A percentile compares a stretch with the other conserved stretches of the same genome.
phyloP scores from a whole-genome alignment of 2,329 filamentous ascomycete genomes.

The Verticillium nonalfalfae region DNA sequence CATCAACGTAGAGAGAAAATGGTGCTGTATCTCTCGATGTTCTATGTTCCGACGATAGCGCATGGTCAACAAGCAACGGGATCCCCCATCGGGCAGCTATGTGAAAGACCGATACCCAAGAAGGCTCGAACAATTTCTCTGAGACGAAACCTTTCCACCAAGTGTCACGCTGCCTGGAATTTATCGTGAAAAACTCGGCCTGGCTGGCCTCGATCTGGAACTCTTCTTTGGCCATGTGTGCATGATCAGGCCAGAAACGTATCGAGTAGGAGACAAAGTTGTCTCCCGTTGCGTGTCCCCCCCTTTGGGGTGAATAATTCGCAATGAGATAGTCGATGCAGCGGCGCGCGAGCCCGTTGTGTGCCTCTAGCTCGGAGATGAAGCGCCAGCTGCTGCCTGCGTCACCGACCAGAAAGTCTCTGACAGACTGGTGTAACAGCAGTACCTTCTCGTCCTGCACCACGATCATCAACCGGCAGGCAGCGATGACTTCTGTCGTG shows the following conservation, averaged over 20 bases:
- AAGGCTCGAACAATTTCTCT: background rate
- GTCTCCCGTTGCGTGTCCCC: background rate
- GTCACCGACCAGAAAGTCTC: background rate
- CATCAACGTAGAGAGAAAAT: background rate
- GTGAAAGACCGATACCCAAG: background rate
- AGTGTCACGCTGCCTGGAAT: background rate
- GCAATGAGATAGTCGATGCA: background rate
- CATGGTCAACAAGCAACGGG: background rate
- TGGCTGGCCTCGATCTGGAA: background rate
- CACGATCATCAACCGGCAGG: slow-evolving; percentile 1
- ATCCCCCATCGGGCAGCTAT: background rate
- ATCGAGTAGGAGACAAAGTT: background rate
- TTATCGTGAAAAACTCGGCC: background rate
- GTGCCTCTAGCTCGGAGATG: background rate
- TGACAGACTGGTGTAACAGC: background rate
- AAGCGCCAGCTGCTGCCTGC: background rate
- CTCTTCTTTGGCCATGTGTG: background rate
- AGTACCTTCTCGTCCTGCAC: slow-evolving; percentile 5
- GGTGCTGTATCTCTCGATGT: background rate
- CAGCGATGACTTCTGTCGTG: background rate
- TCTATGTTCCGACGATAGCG: background rate
- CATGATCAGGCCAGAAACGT: background rate
- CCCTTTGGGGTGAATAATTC: background rate
- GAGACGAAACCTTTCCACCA: background rate
- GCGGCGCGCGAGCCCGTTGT: background rate